Evolutionary conservation across 345 rosid genomes (phyloP).

Genomic region (Brassica rapa): DNA sequence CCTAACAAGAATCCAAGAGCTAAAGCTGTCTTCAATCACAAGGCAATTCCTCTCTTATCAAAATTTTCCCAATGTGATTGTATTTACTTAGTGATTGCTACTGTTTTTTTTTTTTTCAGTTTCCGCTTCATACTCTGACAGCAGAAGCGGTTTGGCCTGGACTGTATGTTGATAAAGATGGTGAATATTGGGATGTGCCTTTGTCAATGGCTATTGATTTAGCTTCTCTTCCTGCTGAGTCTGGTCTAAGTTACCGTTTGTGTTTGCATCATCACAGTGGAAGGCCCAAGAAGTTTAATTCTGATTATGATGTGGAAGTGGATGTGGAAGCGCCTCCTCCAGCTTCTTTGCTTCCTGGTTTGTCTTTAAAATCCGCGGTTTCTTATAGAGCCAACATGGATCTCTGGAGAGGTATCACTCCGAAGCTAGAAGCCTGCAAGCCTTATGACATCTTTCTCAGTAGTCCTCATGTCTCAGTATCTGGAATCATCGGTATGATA

Average conservation of each 20-base stretch:
- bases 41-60: constrained; percentile 41
- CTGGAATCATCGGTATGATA: constrained; percentile 72
- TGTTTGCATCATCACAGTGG: constrained; percentile 68
- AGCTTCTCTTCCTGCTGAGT: constrained; percentile 67
- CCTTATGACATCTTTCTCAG: constrained; percentile 80
- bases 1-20: constrained; percentile 49
- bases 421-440: constrained; percentile 61
- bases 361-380: constrained; percentile 61
- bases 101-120: constrained; percentile 48
- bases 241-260: constrained; percentile 68
- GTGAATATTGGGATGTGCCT: constrained; percentile 87
- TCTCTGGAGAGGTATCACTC: constrained; percentile 74
- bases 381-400: constrained; percentile 64
- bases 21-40: constrained; percentile 69
- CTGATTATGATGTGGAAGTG: constrained; percentile 33
- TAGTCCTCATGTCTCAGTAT: constrained; percentile 72
- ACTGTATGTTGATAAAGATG: constrained; percentile 62
- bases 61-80: background rate
- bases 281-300: constrained; percentile 46
- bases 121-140: constrained; percentile 65
- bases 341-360: constrained; percentile 66
- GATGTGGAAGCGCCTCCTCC: constrained; percentile 43
- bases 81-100: background rate
- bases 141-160: constrained; percentile 77
- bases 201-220: constrained; percentile 65